These are phyloP conservation scores for Rhodotorula sp. DNA, from an alignment of 1,284 basidiomycete species.

Conservation along the genomic window DNA sequence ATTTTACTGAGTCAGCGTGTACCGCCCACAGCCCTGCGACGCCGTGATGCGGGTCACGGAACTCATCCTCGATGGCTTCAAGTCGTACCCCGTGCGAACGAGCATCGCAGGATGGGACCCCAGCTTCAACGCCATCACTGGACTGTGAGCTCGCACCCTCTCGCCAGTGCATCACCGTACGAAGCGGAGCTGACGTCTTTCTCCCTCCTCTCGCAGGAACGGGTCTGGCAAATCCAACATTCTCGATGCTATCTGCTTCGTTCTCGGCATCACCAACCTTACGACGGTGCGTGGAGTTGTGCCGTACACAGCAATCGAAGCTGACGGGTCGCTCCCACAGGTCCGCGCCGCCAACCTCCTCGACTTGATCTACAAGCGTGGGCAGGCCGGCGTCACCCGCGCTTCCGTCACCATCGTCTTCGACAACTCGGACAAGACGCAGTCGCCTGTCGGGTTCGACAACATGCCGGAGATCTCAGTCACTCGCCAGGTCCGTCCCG, in stretches of 20 bases:
- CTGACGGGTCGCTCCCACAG: conserved; percentile 50
- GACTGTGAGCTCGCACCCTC: conserved; percentile 29
- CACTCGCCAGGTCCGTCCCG: conserved; percentile 74
- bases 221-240: conserved; percentile 88
- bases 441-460: conserved; percentile 81
- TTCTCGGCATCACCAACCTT: conserved; percentile 94
- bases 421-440: conserved; percentile 90
- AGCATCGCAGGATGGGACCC: conserved; percentile 52
- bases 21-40: neutral
- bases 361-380: conserved; percentile 96
- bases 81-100: conserved; percentile 50
- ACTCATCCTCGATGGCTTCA: conserved; percentile 54
- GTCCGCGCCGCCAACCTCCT: conserved; percentile 95
- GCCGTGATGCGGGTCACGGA: conserved; percentile 50
- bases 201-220: conserved; percentile 40
- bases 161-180: no score
- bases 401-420: conserved; percentile 99
- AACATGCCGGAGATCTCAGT: conserved; percentile 88
- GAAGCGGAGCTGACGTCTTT: neutral
- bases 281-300: conserved; percentile 59
- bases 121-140: conserved; percentile 53
- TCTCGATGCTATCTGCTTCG: conserved; percentile 94
- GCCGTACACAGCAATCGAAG: neutral
- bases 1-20: neutral
- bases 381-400: conserved; percentile 94